Conservation (phyloP, 208 protist genomes). For the Vickermania ingenoplastis region DNA sequence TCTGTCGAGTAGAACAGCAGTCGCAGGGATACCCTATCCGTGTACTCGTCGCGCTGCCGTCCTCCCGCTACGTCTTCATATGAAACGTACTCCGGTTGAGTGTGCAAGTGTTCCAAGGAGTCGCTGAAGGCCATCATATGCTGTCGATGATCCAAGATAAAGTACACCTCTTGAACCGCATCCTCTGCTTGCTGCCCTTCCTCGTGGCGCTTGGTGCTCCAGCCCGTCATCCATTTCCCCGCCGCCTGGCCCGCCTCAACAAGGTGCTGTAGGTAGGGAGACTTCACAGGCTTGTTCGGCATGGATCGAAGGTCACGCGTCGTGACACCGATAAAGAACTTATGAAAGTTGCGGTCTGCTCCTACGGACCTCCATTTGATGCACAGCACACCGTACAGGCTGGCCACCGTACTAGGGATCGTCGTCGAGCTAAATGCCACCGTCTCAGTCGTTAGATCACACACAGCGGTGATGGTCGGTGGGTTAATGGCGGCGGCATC, state of each 20-base stretch:
- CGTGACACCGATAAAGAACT: constrained; percentile 73
- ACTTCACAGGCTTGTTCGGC: too few species aligned
- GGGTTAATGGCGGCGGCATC: not conserved
- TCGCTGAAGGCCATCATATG: not conserved
- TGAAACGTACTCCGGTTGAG: not conserved
- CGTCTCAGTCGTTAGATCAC: not conserved
- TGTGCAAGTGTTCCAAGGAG: not conserved
- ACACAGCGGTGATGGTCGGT: not conserved
- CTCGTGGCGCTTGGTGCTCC: not conserved
- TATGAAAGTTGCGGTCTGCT: constrained; percentile 24
- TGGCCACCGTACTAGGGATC: not conserved
- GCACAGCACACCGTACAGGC: not conserved
- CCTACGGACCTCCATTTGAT: too few species aligned
- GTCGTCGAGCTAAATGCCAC: constrained; percentile 25
- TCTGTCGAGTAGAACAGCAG: not conserved
- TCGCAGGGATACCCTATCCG: too few species aligned
- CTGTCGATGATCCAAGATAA: not conserved
- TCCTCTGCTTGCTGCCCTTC: not conserved
- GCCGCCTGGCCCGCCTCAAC: constrained; percentile 7
- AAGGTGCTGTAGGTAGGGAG: constrained; percentile 49
- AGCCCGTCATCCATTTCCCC: not conserved
- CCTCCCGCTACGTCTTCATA: not conserved
- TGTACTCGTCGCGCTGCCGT: too few species aligned
- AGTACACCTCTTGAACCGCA: not conserved
- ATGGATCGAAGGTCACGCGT: constrained; percentile 23